Conservation (phyloP, 768 basidiomycete genomes). For the Kwoniella heveanensis region DNA sequence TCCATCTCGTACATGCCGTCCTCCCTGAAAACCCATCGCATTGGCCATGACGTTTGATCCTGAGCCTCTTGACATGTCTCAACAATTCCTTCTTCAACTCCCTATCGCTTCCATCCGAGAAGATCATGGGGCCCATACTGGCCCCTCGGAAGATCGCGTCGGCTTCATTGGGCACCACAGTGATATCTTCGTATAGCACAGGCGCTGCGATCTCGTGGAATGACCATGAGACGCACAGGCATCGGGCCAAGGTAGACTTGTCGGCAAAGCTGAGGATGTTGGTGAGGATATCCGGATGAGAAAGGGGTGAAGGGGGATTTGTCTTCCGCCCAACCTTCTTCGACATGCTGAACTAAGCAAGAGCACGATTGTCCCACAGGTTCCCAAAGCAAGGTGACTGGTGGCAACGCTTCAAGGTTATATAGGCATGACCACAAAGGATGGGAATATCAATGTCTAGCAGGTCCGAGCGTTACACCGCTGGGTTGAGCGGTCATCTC, state of each 20-base stretch:
- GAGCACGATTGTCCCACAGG: background rate
- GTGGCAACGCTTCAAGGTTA: no score
- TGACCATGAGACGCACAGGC: constrained; percentile 18
- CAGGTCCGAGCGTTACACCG: background rate
- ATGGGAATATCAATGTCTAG: background rate
- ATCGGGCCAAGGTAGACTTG: constrained; percentile 6
- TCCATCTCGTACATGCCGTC: constrained; percentile 16
- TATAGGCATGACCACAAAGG: no score
- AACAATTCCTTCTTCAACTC: constrained; percentile 13
- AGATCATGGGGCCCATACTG: constrained; percentile 16
- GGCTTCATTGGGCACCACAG: constrained; percentile 10
- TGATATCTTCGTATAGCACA: constrained; percentile 9
- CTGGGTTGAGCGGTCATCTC: background rate
- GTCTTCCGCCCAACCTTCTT: background rate
- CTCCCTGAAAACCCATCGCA: constrained; percentile 7
- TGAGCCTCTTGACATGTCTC: constrained; percentile 4
- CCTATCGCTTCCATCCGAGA: constrained; percentile 1
- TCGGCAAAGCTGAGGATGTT: constrained; percentile 12
- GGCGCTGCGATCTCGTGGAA: constrained; percentile 7
- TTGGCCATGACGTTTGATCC: constrained; percentile 4
- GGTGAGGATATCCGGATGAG: constrained; percentile 19
- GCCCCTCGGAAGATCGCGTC: constrained; percentile 11
- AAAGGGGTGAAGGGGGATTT: background rate
- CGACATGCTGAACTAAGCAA: background rate
- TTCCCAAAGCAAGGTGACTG: no score